Conservation (phyloP, 1,139 yeast species). For the Candida sanyaensis region DNA sequence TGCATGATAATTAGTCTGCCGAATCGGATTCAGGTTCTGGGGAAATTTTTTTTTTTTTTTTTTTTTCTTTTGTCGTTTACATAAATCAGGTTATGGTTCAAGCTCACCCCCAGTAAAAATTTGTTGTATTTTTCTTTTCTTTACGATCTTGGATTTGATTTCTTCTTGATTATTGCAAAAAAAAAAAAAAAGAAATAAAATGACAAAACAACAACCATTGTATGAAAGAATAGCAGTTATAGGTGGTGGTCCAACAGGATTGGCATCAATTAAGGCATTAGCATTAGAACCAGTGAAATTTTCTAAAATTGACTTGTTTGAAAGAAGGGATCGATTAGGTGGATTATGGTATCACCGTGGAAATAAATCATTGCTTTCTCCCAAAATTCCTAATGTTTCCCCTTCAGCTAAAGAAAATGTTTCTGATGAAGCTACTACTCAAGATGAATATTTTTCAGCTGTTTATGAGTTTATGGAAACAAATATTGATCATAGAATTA, state of each 20-base stretch:
- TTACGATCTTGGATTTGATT: not conserved
- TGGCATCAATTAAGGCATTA: constrained; percentile 50
- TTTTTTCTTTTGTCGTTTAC: not conserved
- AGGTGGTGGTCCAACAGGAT: constrained; percentile 56
- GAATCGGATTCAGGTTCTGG: too few species aligned
- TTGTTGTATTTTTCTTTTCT: too few species aligned
- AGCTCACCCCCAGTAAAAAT: too few species aligned
- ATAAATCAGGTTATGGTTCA: too few species aligned
- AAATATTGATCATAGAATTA: constrained; percentile 40
- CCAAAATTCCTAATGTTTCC: constrained; percentile 25
- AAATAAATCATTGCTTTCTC: constrained; percentile 22
- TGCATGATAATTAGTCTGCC: not conserved
- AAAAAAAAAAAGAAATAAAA: too few species aligned
- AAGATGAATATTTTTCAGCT: constrained; percentile 35
- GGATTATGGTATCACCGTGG: constrained; percentile 51
- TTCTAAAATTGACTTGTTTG: constrained; percentile 41
- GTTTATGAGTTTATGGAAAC: constrained; percentile 52
- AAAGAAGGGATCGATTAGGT: constrained; percentile 42
- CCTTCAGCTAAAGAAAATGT: constrained; percentile 17
- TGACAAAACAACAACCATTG: constrained; percentile 21
- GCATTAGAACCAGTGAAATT: constrained; percentile 38
- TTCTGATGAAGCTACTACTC: constrained; percentile 4
- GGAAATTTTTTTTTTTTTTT: not conserved
- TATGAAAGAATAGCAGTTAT: constrained; percentile 36
- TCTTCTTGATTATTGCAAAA: not conserved